A percentile compares a stretch with the other conserved stretches of the same genome.
phyloP scores from a whole-genome alignment of 2,329 filamentous ascomycete genomes.

The Fusarium sp. region DNA sequence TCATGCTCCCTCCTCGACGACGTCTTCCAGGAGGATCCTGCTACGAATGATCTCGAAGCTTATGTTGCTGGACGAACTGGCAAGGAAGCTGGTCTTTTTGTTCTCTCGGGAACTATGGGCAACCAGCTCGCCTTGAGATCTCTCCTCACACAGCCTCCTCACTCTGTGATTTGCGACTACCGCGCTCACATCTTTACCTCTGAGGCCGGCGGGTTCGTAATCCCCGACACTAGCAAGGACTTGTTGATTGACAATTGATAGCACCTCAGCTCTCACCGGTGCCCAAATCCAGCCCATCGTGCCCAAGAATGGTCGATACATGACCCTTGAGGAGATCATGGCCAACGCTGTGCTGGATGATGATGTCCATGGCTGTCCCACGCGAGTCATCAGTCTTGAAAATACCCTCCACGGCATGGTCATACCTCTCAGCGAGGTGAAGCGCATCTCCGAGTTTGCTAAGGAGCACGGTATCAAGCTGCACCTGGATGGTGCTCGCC shows the following conservation, averaged over 20 bases:
- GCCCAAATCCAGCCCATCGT: constrained; percentile 76
- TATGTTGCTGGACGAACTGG: constrained; percentile 79
- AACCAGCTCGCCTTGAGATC: constrained; percentile 88
- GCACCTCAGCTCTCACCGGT: constrained; percentile 77
- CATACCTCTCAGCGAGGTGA: constrained; percentile 79
- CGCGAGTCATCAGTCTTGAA: constrained; percentile 83
- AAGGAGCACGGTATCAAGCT: constrained; percentile 72
- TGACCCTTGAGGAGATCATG: constrained; percentile 82
- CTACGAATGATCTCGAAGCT: constrained; percentile 80
- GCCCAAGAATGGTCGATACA: constrained; percentile 77
- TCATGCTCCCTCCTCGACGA: constrained; percentile 84
- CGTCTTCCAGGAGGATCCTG: constrained; percentile 83
- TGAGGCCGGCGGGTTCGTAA: constrained; percentile 69
- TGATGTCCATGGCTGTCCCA: constrained; percentile 83
- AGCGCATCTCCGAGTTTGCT: constrained; percentile 78
- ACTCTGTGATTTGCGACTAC: constrained; percentile 83
- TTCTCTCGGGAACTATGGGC: constrained; percentile 93
- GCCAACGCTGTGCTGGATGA: constrained; percentile 73
- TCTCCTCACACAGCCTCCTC: constrained; percentile 82
- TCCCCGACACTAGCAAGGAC: rapidly evolving
- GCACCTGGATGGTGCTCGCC: constrained; percentile 82
- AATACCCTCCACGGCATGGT: constrained; percentile 87
- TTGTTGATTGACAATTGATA: constrained; percentile 46
- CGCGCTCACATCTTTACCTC: constrained; percentile 81
- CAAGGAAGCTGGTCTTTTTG: constrained; percentile 82